These are phyloP conservation scores for Penicillium sp. DNA, from an alignment of 2,329 filamentous ascomycete genomes.

Conservation along the genomic window DNA sequence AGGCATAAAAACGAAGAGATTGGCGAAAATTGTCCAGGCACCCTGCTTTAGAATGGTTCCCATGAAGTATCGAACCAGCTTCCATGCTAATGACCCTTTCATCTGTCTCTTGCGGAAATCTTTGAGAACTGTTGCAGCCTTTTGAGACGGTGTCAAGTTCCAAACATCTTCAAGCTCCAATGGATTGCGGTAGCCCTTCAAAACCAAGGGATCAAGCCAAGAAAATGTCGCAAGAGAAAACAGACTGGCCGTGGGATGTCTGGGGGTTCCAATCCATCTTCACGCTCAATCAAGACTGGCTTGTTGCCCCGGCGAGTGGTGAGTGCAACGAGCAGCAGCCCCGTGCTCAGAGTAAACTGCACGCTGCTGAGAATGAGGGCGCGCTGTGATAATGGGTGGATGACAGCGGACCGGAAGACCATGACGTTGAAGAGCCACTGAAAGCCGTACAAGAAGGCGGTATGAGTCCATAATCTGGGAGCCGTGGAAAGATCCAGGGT, in stretches of 20 bases:
- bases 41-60: constrained; percentile 71
- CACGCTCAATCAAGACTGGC: constrained; percentile 80
- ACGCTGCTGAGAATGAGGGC: constrained; percentile 63
- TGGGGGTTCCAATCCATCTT: constrained; percentile 84
- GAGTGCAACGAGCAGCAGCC: constrained; percentile 72
- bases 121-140: constrained; percentile 73
- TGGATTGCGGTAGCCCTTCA: constrained; percentile 79
- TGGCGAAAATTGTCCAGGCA: constrained; percentile 72
- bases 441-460: constrained; percentile 72
- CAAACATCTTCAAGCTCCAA: constrained; percentile 83
- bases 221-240: constrained; percentile 82
- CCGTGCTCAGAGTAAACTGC: constrained; percentile 69
- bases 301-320: constrained; percentile 90
- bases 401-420: constrained; percentile 78
- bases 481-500: constrained; percentile 61
- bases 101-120: constrained; percentile 84
- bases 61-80: constrained; percentile 82
- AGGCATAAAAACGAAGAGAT: constrained; percentile 82
- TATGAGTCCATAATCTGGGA: constrained; percentile 86
- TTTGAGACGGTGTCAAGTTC: constrained; percentile 85
- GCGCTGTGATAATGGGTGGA: constrained; percentile 66
- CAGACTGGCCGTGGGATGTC: constrained; percentile 80
- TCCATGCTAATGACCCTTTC: constrained; percentile 72
- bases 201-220: constrained; percentile 88
- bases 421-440: constrained; percentile 76